phyloP scores from a whole-genome alignment of 2,329 filamentous ascomycete species.

The Aspergillus hortae region DNA sequence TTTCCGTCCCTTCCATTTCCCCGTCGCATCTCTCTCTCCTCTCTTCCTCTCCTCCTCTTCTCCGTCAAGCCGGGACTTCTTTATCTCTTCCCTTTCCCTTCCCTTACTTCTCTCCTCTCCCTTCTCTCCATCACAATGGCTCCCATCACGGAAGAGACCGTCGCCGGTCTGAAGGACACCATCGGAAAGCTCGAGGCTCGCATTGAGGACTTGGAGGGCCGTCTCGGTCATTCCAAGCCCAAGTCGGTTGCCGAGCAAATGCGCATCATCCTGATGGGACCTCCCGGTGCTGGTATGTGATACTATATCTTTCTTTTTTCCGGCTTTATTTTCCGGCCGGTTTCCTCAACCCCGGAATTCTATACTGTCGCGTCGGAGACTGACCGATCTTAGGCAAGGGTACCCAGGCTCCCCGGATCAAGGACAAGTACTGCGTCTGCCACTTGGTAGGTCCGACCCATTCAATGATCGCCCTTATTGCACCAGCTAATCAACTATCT shows the following conservation, averaged over 20 bases:
- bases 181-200: slow-evolving; percentile 80
- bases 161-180: slow-evolving; percentile 79
- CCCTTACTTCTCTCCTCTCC: background rate
- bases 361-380: slow-evolving; percentile 1
- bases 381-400: slow-evolving; percentile 72
- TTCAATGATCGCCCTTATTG: background rate
- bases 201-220: slow-evolving; percentile 78
- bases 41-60: slow-evolving; percentile 5
- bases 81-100: slow-evolving; percentile 13
- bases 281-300: slow-evolving; percentile 82
- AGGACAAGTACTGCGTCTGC: slow-evolving; percentile 96
- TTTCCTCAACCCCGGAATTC: background rate
- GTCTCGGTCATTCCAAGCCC: slow-evolving; percentile 53
- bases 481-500: background rate
- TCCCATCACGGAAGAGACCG: slow-evolving; percentile 73
- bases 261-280: slow-evolving; percentile 96
- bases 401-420: slow-evolving; percentile 95
- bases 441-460: slow-evolving; percentile 68
- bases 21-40: slow-evolving; percentile 20
- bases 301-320: no score
- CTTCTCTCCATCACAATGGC: slow-evolving; percentile 61
- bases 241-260: slow-evolving; percentile 61
- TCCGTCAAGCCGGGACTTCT: slow-evolving; percentile 16
- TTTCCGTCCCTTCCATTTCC: slow-evolving; percentile 26
- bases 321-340: background rate